Percentiles rank a stretch among this genome's conserved stretches.
Conservation (phyloP, 306 rosid species). For the Begonia masoniana region DNA sequence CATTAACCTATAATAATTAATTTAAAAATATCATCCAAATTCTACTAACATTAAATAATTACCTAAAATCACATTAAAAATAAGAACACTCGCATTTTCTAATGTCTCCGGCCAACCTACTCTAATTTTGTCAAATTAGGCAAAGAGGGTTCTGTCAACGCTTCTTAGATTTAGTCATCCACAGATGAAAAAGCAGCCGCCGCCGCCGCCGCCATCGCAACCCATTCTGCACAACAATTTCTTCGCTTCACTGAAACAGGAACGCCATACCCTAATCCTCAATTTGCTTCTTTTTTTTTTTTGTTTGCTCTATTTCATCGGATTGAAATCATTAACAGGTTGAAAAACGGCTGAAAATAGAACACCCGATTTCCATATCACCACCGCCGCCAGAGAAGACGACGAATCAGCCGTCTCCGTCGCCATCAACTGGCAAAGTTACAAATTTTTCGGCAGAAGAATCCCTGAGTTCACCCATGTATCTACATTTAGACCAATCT, state of each 20-base stretch:
- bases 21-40: too few species aligned
- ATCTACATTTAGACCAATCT: slow-evolving; percentile 30
- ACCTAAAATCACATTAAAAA: too few species aligned
- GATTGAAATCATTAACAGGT: slow-evolving; percentile 21
- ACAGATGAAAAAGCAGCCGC: slow-evolving; percentile 3
- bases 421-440: slow-evolving; percentile 12
- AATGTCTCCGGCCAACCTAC: too few species aligned
- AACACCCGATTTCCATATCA: slow-evolving; percentile 6
- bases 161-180: too few species aligned
- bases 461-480: slow-evolving; percentile 47
- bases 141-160: too few species aligned
- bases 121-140: too few species aligned
- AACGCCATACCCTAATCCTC: background rate
- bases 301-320: background rate
- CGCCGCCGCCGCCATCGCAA: slow-evolving; percentile 12
- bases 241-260: slow-evolving; percentile 77
- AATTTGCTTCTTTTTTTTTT: background rate
- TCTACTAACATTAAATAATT: too few species aligned
- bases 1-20: too few species aligned
- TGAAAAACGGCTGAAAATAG: slow-evolving; percentile 68
- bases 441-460: slow-evolving; percentile 6
- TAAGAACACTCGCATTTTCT: too few species aligned
- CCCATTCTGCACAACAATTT: slow-evolving; percentile 46
- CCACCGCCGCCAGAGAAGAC: too few species aligned
- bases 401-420: background rate